Evolutionary conservation across 1,139 yeast genomes (phyloP), one percentile per base, ranked within the genome.

Genomic region (Entelexis sorbosivorans): DNA sequence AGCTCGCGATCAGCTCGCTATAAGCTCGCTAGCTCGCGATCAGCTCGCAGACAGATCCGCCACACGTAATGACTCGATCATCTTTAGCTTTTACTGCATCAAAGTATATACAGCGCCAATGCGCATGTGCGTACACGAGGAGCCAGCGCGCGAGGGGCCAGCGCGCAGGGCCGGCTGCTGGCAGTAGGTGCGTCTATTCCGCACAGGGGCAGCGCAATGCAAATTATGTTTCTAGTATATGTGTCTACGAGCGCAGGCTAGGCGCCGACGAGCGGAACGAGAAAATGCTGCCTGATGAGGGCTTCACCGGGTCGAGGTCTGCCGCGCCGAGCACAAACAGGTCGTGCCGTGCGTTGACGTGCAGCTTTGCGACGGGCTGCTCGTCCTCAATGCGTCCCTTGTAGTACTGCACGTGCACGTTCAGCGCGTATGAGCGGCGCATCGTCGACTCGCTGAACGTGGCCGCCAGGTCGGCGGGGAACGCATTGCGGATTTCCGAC

Each of bases 371-470:
- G 6, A 29, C 17, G 14, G 53, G 40, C 22, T 13, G 17, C 24
- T 44, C 47, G 31, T 26, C 47, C 31, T 44, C 29, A 5, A 38
- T 38, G 26, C 26, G 24, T 19, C 52, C 45, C 34, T 48, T 48
- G 29, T 49, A 49, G 38, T 48, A 36, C 38, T 38, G 39, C 24
- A 44, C 31, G 32, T 47, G 47, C 34, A 53, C 49, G 28, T 40
- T 43, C 34, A 52, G 31, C n/a, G 36, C 36, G 49, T 53, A 53
- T 22, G 35, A 19, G n/a, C 56, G 54, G 13, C 42, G 20, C 43
- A 53, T 48, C 26, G 44, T 44, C 16, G 35, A 24, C 20, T 24
- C 36, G 20, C 28, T 20, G 42, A 53, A 53, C 9, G 43, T 43
- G 13, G 53, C 48, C 16, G 45, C 48, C 5, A 48, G 24, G 20